Percentiles rank a stretch among this genome's conserved stretches.
These are phyloP conservation scores for Solanum megistacrolobum DNA, from an alignment of 257 asterid species.

Conservation along the genomic window DNA sequence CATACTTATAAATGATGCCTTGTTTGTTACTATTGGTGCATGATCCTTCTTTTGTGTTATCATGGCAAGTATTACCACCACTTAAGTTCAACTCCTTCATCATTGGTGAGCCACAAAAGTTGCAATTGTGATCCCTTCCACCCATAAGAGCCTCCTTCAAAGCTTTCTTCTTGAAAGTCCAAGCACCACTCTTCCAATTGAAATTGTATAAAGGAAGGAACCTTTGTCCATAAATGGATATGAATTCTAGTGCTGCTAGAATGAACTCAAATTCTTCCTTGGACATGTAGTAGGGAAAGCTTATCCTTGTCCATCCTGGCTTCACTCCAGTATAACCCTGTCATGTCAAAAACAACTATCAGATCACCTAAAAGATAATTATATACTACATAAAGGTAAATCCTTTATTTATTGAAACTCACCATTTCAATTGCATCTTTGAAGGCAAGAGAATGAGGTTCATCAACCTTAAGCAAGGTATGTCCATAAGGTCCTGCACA, in stretches of 20 bases:
- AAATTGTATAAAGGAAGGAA: slow-evolving; percentile 28
- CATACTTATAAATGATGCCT: neutral
- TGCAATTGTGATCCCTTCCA: neutral
- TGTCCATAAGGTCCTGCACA: slow-evolving; percentile 54
- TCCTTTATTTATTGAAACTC: neutral
- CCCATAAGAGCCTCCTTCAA: neutral
- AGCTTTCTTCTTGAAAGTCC: slow-evolving; percentile 27
- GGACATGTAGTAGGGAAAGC: slow-evolving; percentile 10
- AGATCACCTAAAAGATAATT: neutral
- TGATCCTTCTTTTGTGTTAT: neutral
- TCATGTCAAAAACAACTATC: neutral
- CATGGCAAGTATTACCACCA: neutral
- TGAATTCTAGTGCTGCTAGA: slow-evolving; percentile 31
- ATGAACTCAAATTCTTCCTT: slow-evolving; percentile 38
- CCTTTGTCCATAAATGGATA: slow-evolving; percentile 36
- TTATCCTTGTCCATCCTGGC: neutral
- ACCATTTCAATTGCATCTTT: slow-evolving; percentile 6
- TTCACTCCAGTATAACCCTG: neutral
- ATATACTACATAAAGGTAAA: neutral
- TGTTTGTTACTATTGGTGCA: neutral
- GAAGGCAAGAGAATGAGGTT: slow-evolving; percentile 19
- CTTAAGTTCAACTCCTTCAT: slow-evolving; percentile 6
- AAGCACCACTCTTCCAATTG: slow-evolving; percentile 36
- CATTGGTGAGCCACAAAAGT: neutral
- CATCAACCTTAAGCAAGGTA: slow-evolving; percentile 23